A percentile compares a stretch with the other conserved stretches of the same genome.
phyloP scores from a whole-genome alignment of 2,329 filamentous ascomycete species.

The Tolypocladium paradoxum region DNA sequence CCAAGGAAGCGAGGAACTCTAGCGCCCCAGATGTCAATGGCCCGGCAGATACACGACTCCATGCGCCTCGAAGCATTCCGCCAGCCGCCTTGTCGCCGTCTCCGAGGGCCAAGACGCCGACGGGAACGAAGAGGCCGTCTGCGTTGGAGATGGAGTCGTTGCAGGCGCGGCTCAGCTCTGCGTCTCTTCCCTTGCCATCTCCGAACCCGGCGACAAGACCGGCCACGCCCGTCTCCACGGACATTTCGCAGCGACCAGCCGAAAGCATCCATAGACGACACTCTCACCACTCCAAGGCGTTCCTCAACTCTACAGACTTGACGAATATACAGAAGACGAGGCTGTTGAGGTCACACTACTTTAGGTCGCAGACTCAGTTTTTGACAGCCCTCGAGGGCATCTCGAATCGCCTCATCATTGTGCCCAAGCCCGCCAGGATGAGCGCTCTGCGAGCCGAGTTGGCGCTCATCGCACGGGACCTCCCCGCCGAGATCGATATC shows the following conservation, averaged over 20 bases:
- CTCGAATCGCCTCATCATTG: conserved; percentile 71
- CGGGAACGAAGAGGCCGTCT: conserved; percentile 30
- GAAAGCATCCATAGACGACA: conserved; percentile 46
- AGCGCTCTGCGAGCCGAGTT: conserved; percentile 74
- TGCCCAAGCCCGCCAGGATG: conserved; percentile 70
- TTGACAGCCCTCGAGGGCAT: conserved; percentile 72
- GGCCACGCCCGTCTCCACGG: conserved; percentile 46
- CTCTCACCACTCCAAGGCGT: conserved; percentile 48
- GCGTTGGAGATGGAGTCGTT: conserved; percentile 41
- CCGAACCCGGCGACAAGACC: conserved; percentile 42
- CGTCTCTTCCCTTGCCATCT: conserved; percentile 55
- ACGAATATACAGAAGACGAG: conserved; percentile 57
- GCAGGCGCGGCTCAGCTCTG: conserved; percentile 55
- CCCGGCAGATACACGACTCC: conserved; percentile 15
- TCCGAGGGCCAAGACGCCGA: conserved; percentile 19
- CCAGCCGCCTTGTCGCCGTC: conserved; percentile 11
- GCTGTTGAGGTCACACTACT: conserved; percentile 70
- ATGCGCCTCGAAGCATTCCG: conserved; percentile 13
- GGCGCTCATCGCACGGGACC: conserved; percentile 67
- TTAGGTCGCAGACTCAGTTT: conserved; percentile 71
- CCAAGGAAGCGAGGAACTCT: conserved; percentile 33
- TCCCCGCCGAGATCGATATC: conserved; percentile 76
- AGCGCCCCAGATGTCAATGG: conserved; percentile 31
- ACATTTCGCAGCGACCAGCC: conserved; percentile 31
- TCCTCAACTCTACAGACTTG: conserved; percentile 50